Evolutionary conservation across 495 filamentous ascomycete species (phyloP).

Genomic region (Annulohypoxylon nitens): DNA sequence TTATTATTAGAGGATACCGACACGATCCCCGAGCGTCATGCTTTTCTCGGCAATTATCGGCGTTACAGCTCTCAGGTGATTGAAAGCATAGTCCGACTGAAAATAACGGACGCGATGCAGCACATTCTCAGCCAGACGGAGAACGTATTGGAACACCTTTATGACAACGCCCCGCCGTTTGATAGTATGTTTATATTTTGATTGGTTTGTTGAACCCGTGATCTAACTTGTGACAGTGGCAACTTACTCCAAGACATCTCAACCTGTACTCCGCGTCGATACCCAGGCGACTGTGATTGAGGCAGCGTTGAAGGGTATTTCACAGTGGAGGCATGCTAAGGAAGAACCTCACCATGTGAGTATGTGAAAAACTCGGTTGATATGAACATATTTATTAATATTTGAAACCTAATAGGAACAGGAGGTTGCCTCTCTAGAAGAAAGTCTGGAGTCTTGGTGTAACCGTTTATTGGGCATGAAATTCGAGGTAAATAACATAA

Average conservation of each 20-base stretch:
- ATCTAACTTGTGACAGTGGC: conserved; percentile 65
- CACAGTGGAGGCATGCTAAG: conserved; percentile 77
- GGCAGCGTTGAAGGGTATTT: conserved; percentile 89
- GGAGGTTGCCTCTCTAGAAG: conserved; percentile 71
- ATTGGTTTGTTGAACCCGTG: background rate
- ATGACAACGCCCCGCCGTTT: conserved; percentile 77
- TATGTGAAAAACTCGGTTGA: conserved; percentile 45
- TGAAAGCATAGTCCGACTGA: conserved; percentile 82
- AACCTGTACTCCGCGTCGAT: conserved; percentile 82
- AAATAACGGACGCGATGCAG: conserved; percentile 84
- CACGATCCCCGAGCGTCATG: conserved; percentile 92
- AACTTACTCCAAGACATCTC: conserved; percentile 83
- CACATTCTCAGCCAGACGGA: conserved; percentile 86
- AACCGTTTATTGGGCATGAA: conserved; percentile 76
- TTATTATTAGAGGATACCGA: conserved; percentile 94
- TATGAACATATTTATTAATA: conserved; percentile 16
- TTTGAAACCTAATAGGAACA: conserved; percentile 64
- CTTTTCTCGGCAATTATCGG: conserved; percentile 97
- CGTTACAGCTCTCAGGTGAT: conserved; percentile 89
- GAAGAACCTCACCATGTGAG: conserved; percentile 67
- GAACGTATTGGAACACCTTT: conserved; percentile 77
- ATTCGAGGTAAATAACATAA: conserved; percentile 70
- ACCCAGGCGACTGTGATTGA: conserved; percentile 91
- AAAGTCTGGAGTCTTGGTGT: conserved; percentile 84
- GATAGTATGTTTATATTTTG: conserved; percentile 68